Evolutionary conservation across 2,329 filamentous ascomycete species (phyloP).

Genomic region (Neophaeococcomyces mojaviensis): DNA sequence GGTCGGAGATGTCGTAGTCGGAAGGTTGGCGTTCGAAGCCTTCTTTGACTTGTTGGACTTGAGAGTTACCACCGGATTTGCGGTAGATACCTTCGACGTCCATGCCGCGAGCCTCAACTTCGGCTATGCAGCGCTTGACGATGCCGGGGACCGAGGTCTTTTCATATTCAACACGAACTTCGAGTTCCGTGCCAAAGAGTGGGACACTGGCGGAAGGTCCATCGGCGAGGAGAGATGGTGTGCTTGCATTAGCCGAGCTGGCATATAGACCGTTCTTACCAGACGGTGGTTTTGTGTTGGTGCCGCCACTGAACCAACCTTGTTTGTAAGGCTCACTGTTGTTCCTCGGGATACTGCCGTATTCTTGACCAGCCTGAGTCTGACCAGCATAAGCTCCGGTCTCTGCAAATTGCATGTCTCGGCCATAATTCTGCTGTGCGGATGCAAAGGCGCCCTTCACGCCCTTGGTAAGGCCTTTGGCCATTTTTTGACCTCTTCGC

Average conservation of each 20-base stretch:
- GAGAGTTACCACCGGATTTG: conserved; percentile 88
- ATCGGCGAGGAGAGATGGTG: conserved; percentile 33
- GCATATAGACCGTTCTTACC: conserved; percentile 25
- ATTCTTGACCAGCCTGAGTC: conserved; percentile 37
- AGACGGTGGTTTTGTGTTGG: conserved; percentile 36
- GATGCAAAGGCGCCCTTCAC: conserved; percentile 85
- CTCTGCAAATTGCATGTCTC: conserved; percentile 50
- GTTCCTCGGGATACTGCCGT: conserved; percentile 20
- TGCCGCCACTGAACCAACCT: conserved; percentile 54
- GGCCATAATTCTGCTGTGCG: conserved; percentile 40
- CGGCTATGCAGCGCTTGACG: conserved; percentile 88
- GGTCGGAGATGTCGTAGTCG: conserved; percentile 88
- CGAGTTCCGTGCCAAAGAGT: conserved; percentile 79
- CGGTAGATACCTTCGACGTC: conserved; percentile 96
- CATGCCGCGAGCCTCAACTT: conserved; percentile 91
- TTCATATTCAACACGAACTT: conserved; percentile 79
- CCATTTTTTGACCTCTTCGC: conserved; percentile 94
- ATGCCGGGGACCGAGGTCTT: conserved; percentile 82
- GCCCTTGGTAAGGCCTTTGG: conserved; percentile 88
- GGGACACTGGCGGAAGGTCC: conserved; percentile 31
- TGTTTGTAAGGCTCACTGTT: conserved; percentile 38
- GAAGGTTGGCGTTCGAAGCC: conserved; percentile 72
- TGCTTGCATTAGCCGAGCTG: conserved; percentile 38
- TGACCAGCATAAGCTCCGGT: conserved; percentile 57
- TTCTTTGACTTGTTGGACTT: conserved; percentile 82